Base-by-base conservation (phyloP, 768 basidiomycete species). In the Tylopilus rubrobrunneus region DNA sequence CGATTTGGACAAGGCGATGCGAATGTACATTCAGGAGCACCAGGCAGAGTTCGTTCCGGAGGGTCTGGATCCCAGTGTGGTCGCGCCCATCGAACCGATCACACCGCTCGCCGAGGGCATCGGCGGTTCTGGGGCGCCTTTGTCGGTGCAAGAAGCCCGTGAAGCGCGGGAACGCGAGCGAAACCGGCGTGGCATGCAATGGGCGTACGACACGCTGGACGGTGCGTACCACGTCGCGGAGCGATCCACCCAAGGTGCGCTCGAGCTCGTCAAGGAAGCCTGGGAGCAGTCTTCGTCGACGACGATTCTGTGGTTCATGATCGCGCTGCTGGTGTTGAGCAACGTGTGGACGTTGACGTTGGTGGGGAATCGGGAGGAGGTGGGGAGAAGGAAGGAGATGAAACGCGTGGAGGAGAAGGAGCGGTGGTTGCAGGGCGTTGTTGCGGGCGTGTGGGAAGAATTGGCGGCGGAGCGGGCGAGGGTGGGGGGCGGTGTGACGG, bases 1-100 rank as follows among this genome's bases (percentile, higher is more conserved):
- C 9, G 93, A 92, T 42, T 79, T 98, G 9, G 92, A 94, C 60
- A 80, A 76, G 59, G 84, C 84, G 4, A 95, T 98, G 86, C 81
- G 92, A 37, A 72, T 71, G 46, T 98, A 98, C 75, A 97, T 98
- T 66, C 79, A 85, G 56, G 86, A 87, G 49, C 94, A 98, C 71
- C 83, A 87, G 58, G 77, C 83, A 56, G 96, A 99, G 72, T 98
- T 98, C 71, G 71, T 92, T 47, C 87, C 90, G 0, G 89, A 86
- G 53, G 93, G 92, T 14, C 70, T 89, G 45, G 89, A 90, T 55
- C 74, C 76, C 7, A 73, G 73, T 42, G 77, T 69, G 11, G 76
- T 83, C n/a, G 80, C 78, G 0, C 77, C 76, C 2, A 73, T 73
- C 9, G 77, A 71, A 12, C 71, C 73, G 29, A 70, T 73, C 23